Conservation (phyloP, 257 asterid genomes). For the Primulina eburnea region DNA sequence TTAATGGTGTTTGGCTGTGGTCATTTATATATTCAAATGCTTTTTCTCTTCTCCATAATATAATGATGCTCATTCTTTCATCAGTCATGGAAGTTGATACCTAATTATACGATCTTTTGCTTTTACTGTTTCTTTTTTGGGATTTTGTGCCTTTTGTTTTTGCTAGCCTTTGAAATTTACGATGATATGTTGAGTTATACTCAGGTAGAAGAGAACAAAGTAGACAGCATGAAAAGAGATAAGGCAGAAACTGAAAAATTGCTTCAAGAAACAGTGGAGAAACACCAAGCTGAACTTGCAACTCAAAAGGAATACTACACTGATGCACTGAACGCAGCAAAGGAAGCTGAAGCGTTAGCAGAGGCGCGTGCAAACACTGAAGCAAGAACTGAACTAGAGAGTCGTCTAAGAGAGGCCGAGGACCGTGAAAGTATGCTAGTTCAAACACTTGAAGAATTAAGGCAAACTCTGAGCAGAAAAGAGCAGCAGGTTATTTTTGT, state of each 20-base stretch:
- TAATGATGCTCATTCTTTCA: constrained; percentile 7
- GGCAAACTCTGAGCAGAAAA: constrained; percentile 59
- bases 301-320: constrained; percentile 87
- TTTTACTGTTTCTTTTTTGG: constrained; percentile 14
- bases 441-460: constrained; percentile 55
- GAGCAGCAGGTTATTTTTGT: constrained; percentile 74
- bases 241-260: constrained; percentile 84
- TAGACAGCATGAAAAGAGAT: constrained; percentile 88
- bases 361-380: constrained; percentile 88
- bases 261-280: constrained; percentile 94
- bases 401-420: constrained; percentile 46
- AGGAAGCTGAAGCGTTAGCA: constrained; percentile 95
- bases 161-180: constrained; percentile 13
- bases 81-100: constrained; percentile 3
- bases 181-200: constrained; percentile 19
- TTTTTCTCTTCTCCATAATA: background rate
- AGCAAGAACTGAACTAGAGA: constrained; percentile 92
- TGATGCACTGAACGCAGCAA: constrained; percentile 77
- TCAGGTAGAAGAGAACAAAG: constrained; percentile 94
- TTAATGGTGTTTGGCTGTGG: background rate
- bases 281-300: constrained; percentile 83
- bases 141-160: background rate
- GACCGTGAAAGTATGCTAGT: constrained; percentile 59
- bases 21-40: constrained; percentile 11
- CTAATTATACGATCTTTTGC: background rate